phyloP scores from a whole-genome alignment of 2,329 filamentous ascomycete genomes.

The Laburnicola sp. region DNA sequence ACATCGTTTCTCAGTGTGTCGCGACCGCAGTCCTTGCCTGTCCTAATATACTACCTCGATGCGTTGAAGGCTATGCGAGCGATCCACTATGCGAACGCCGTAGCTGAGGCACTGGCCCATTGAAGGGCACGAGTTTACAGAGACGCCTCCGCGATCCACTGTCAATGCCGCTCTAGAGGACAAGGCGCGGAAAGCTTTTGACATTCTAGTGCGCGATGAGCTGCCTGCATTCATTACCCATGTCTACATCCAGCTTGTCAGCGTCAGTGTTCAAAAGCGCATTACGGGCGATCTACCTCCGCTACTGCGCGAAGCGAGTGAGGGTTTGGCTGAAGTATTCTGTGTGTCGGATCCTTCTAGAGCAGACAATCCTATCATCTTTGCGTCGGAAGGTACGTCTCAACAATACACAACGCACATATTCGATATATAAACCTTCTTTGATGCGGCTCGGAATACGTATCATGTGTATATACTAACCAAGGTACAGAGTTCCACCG shows the following conservation, averaged over 20 bases:
- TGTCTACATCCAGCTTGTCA: conserved; percentile 70
- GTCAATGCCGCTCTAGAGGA: conserved; percentile 63
- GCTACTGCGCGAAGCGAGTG: conserved; percentile 68
- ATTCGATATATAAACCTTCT: too few relatives aligned
- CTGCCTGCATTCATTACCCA: conserved; percentile 73
- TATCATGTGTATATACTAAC: conserved; percentile 9
- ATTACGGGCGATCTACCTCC: conserved; percentile 69
- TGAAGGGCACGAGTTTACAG: conserved; percentile 59
- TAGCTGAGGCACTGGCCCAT: conserved; percentile 64
- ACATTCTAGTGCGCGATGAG: conserved; percentile 66
- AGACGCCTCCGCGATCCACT: conserved; percentile 55
- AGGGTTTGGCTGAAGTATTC: conserved; percentile 76
- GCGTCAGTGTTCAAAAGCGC: conserved; percentile 66
- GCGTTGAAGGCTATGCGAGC: conserved; percentile 71
- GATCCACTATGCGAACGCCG: conserved; percentile 70
- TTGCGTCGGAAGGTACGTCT: conserved; percentile 69
- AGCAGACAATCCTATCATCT: conserved; percentile 74
- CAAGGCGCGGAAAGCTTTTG: conserved; percentile 67
- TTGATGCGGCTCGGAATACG: too few relatives aligned
- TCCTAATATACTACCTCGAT: conserved; percentile 73
- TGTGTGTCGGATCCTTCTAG: conserved; percentile 75
- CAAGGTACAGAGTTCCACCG: conserved; percentile 67
- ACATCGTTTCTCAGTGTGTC: conserved; percentile 65
- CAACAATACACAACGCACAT: too few relatives aligned
- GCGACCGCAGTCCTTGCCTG: conserved; percentile 64